These are phyloP conservation scores for Xylaria sp. DNA, from an alignment of 2,329 filamentous ascomycete species.

Conservation along the genomic window DNA sequence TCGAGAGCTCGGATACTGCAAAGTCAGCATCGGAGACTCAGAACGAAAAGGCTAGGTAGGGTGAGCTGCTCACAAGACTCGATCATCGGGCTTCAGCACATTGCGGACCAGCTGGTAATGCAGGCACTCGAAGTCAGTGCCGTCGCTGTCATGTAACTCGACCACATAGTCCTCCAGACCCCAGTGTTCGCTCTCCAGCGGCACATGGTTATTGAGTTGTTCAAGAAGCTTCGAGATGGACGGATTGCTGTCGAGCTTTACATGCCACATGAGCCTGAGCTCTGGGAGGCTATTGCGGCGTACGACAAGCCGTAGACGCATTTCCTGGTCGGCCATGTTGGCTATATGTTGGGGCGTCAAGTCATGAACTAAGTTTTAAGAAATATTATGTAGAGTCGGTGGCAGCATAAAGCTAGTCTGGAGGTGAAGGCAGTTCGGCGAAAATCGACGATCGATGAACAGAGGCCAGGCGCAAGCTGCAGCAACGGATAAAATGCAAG, in stretches of 20 bases:
- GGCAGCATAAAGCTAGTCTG: background rate
- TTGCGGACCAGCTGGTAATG: slow-evolving; percentile 80
- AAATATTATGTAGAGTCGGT: background rate
- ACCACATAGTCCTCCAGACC: slow-evolving; percentile 91
- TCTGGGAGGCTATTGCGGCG: slow-evolving; percentile 79
- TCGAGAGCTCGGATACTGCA: slow-evolving; percentile 80
- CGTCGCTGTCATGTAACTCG: slow-evolving; percentile 68
- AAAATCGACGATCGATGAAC: background rate
- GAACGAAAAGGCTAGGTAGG: background rate
- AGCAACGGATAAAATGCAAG: background rate
- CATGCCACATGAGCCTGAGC: slow-evolving; percentile 76
- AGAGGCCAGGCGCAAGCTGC: background rate
- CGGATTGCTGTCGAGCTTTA: slow-evolving; percentile 65
- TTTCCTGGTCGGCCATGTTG: slow-evolving; percentile 53
- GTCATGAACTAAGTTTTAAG: background rate
- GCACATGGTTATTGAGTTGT: slow-evolving; percentile 81
- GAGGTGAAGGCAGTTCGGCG: background rate
- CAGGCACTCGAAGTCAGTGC: slow-evolving; percentile 81
- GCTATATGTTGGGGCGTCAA: background rate
- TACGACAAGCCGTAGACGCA: slow-evolving; percentile 80
- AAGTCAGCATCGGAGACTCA: background rate
- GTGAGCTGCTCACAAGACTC: slow-evolving; percentile 72
- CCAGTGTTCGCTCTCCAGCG: slow-evolving; percentile 84
- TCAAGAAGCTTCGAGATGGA: slow-evolving; percentile 82
- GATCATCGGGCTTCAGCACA: slow-evolving; percentile 83